Base-by-base conservation (phyloP, 768 basidiomycete genomes). In the Lactarius indigo region DNA sequence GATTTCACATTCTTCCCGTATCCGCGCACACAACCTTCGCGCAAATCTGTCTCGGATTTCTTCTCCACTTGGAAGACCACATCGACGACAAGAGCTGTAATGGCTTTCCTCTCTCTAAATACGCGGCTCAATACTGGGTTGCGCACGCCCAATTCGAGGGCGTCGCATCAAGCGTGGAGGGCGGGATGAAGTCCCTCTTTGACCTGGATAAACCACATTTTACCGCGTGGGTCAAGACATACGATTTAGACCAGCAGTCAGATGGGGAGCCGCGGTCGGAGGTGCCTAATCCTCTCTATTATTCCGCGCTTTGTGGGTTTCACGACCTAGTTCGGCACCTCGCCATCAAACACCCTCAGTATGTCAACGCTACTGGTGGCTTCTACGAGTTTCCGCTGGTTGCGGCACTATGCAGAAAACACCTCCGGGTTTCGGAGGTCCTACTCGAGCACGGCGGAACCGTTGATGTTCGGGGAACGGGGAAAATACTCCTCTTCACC, bases 151-250 rank as follows among this genome's bases (percentile, higher is more conserved):
- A 13, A 31, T 60, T 60, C 31, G 28, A 50, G 44, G 15, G n/a
- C n/a, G 59, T 60, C n/a, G 44, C 59, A 13, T 47, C 44, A 23
- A 20, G 12, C 5, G 5, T 47, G 23, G 35, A 57, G 17, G 63
- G 37, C 1, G 56, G 26, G 26, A 30, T 64, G 23, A 12, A 28
- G 35, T 35, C 41, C 20, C 63, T 64, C 5, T 57, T 64, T 26
- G 63, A 64, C 30, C 20, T 9, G 7, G 56, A 64, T 33, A 57
- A 47, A 5, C 63, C 63, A 28, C 63, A 64, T 13, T 57, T 64
- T 18, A 5, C 42, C 5, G 30, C 31, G 18, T 57, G 63, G 63
- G 23, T 57, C 35, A 44, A 23, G 63, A 57, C 57, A 20, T 33
- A 64, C 39, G 39, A 63, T 30, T 13, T 8, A 26, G 42, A 64